Evolutionary conservation across 768 basidiomycete species (phyloP).

Genomic region (Collybia mongolica): DNA sequence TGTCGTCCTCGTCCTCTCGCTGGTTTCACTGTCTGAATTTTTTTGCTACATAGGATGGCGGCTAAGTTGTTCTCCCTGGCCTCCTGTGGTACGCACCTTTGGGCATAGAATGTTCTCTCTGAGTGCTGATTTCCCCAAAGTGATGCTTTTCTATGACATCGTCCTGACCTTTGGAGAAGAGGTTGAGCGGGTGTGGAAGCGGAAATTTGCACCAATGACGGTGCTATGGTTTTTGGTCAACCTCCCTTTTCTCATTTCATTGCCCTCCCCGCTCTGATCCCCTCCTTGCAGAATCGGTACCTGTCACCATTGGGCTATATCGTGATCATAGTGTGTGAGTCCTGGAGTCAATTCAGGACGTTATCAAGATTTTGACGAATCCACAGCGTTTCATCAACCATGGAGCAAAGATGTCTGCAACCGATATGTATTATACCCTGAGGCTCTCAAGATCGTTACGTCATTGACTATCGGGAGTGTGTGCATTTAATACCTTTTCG

Average conservation of each 20-base stretch:
- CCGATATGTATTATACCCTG: slow-evolving; percentile 32
- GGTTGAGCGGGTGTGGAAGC: slow-evolving; percentile 32
- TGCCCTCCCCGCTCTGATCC: not conserved
- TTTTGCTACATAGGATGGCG: slow-evolving; percentile 23
- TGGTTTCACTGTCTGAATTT: not conserved
- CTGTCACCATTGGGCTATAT: slow-evolving; percentile 33
- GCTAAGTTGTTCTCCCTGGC: slow-evolving; percentile 36
- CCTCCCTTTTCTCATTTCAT: not conserved
- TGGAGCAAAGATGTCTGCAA: slow-evolving; percentile 32
- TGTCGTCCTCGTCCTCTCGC: not conserved
- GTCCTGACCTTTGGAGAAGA: slow-evolving; percentile 32
- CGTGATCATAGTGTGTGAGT: slow-evolving; percentile 32
- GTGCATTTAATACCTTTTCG: slow-evolving; percentile 1
- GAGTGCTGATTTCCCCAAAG: slow-evolving; percentile 9
- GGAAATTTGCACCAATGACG: slow-evolving; percentile 25
- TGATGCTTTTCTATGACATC: slow-evolving; percentile 38
- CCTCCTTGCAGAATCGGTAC: slow-evolving; percentile 30
- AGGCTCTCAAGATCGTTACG: slow-evolving; percentile 31
- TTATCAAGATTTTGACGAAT: not conserved
- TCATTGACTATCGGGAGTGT: slow-evolving; percentile 29
- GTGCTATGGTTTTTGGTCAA: slow-evolving; percentile 28
- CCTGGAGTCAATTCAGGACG: not conserved
- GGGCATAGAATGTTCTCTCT: too few species aligned
- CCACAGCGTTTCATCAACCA: slow-evolving; percentile 28
- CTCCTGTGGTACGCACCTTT: slow-evolving; percentile 27